These are phyloP conservation scores for Canariomyces notabilis DNA, from an alignment of 2,329 filamentous ascomycete genomes.

Conservation along the genomic window DNA sequence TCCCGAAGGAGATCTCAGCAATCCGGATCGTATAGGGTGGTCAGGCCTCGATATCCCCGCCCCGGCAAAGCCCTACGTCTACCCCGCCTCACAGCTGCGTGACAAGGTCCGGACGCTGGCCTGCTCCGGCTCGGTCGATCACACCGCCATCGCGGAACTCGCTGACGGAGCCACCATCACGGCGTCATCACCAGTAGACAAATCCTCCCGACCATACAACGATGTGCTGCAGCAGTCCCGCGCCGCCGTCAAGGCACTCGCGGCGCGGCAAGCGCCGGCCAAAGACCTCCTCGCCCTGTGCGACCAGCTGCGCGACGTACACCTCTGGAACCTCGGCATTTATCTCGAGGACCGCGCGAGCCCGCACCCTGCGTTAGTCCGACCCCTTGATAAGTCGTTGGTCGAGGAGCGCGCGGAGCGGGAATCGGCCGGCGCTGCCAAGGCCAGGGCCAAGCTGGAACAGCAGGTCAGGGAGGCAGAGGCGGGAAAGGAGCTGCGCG, in stretches of 20 bases:
- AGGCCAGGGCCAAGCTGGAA: slow-evolving; percentile 37
- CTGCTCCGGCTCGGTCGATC: slow-evolving; percentile 36
- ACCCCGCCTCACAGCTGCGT: slow-evolving; percentile 43
- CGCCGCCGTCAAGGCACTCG: slow-evolving; percentile 40
- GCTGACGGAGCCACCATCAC: slow-evolving; percentile 19
- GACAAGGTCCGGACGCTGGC: slow-evolving; percentile 32
- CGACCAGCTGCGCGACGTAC: slow-evolving; percentile 59
- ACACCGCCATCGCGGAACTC: slow-evolving; percentile 15
- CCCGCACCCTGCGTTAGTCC: slow-evolving; percentile 54
- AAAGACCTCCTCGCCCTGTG: slow-evolving; percentile 61
- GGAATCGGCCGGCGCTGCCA: slow-evolving; percentile 46
- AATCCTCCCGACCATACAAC: slow-evolving; percentile 23
- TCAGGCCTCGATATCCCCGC: slow-evolving; percentile 59
- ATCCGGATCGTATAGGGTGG: slow-evolving; percentile 53
- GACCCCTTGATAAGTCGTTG: slow-evolving; percentile 57
- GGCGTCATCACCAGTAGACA: slow-evolving; percentile 8
- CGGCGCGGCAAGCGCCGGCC: slow-evolving; percentile 40
- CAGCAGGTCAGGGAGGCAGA: slow-evolving; percentile 35
- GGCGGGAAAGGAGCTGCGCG: slow-evolving; percentile 35
- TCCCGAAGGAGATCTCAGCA: slow-evolving; percentile 33
- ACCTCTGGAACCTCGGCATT: slow-evolving; percentile 61
- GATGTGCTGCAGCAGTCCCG: slow-evolving; percentile 34
- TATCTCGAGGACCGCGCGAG: slow-evolving; percentile 65
- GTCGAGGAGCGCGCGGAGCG: slow-evolving; percentile 50
- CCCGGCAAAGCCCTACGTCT: slow-evolving; percentile 55